A percentile compares a stretch with the other conserved stretches of the same genome.
Conservation (phyloP, 106 monocot genomes). For the Acorus gramineus region DNA sequence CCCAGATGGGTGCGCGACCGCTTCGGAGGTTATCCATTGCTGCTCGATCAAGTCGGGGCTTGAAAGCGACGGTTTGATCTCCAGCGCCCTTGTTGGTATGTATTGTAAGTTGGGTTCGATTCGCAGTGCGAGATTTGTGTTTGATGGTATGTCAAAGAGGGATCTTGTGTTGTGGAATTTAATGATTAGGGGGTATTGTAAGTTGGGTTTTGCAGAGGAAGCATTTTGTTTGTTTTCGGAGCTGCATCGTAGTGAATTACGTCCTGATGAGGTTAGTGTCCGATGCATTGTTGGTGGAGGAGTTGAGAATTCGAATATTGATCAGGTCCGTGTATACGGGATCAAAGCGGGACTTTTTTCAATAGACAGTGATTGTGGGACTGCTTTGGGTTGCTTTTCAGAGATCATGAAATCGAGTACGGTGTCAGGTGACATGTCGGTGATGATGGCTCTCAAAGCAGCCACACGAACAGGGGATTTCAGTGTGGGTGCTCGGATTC, state of each 20-base stretch:
- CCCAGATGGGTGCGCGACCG: slow-evolving; percentile 1
- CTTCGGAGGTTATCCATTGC: slow-evolving; percentile 25
- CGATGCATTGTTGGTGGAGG: slow-evolving; percentile 11
- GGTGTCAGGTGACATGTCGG: slow-evolving; percentile 36
- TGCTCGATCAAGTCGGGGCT: slow-evolving; percentile 23
- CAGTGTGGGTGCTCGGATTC: slow-evolving; percentile 38
- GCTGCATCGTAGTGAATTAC: slow-evolving; percentile 23
- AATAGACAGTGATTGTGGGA: slow-evolving; percentile 16
- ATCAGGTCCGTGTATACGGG: slow-evolving; percentile 37
- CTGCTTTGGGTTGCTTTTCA: slow-evolving; percentile 28
- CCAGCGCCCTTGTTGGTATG: slow-evolving; percentile 41
- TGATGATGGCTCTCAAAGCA: slow-evolving; percentile 37
- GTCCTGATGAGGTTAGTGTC: slow-evolving; percentile 29
- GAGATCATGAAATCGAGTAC: slow-evolving; percentile 43
- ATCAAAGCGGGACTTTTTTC: slow-evolving; percentile 36
- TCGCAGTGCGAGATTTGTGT: slow-evolving; percentile 24
- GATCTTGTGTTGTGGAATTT: slow-evolving; percentile 57
- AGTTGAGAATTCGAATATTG: background rate
- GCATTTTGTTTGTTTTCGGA: slow-evolving; percentile 39
- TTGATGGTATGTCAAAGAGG: slow-evolving; percentile 39
- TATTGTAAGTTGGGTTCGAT: slow-evolving; percentile 42
- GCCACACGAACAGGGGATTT: slow-evolving; percentile 5
- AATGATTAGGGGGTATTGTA: slow-evolving; percentile 59
- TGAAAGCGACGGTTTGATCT: slow-evolving; percentile 29
- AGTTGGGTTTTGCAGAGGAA: slow-evolving; percentile 22